A percentile compares a stretch with the other conserved stretches of the same genome.
These are phyloP conservation scores for Rhizophlyctis rosea DNA, from an alignment of 192 early-diverging fungal species.

Conservation along the genomic window DNA sequence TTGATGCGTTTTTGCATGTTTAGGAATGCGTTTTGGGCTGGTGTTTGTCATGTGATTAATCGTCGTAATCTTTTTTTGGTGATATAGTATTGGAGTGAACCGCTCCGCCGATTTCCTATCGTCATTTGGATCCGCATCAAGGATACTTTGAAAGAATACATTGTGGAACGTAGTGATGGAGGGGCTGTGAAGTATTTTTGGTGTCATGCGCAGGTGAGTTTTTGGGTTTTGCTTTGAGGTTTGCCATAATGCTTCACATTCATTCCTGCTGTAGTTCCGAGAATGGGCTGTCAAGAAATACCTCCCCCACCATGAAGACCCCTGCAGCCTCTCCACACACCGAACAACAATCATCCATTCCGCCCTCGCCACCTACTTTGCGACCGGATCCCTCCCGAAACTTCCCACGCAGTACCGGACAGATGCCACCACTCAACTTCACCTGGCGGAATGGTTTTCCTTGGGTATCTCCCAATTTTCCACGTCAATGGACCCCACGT, in stretches of 20 bases:
- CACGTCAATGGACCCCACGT: neutral
- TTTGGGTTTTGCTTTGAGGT: too few species aligned
- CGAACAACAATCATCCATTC: neutral
- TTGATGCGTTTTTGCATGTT: too few species aligned
- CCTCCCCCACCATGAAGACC: neutral
- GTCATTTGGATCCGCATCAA: neutral
- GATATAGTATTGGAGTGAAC: neutral
- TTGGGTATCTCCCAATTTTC: neutral
- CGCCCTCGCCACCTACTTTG: neutral
- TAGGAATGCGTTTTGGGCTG: too few species aligned
- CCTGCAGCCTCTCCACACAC: neutral
- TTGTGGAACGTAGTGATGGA: neutral
- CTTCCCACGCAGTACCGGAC: neutral
- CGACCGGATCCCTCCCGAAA: neutral
- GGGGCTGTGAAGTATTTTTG: neutral
- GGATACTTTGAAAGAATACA: neutral
- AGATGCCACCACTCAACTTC: neutral
- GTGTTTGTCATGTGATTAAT: neutral
- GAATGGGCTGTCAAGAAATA: neutral
- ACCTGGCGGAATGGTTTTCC: conserved; percentile 1
- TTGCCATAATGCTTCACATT: too few species aligned
- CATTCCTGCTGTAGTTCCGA: neutral
- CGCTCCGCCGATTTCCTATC: neutral
- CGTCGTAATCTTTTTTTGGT: neutral
- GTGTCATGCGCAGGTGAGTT: neutral